A percentile compares a stretch with the other conserved stretches of the same genome.
These are phyloP conservation scores for Metarhizium anisopliae DNA, from an alignment of 2,329 filamentous ascomycete species.

Conservation along the genomic window DNA sequence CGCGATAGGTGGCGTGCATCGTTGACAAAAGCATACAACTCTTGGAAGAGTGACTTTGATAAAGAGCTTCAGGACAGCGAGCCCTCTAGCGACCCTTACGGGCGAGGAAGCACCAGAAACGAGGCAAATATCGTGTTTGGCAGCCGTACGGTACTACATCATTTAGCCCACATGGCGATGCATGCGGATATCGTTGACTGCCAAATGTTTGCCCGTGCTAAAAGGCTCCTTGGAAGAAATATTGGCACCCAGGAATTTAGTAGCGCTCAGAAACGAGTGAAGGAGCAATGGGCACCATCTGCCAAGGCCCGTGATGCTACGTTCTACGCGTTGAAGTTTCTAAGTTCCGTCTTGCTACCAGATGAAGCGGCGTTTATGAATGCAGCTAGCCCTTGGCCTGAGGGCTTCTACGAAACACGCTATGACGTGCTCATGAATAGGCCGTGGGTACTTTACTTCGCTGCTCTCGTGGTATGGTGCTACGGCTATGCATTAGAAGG, in stretches of 20 bases:
- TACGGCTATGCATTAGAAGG: conserved; percentile 91
- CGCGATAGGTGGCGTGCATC: conserved; percentile 86
- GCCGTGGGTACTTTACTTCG: conserved; percentile 93
- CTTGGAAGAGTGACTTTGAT: conserved; percentile 91
- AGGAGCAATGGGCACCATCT: conserved; percentile 79
- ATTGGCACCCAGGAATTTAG: conserved; percentile 77
- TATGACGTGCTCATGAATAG: conserved; percentile 86
- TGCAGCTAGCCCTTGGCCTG: conserved; percentile 27
- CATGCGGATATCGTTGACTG: conserved; percentile 96
- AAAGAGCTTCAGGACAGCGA: conserved; percentile 60
- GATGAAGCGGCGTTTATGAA: conserved; percentile 25
- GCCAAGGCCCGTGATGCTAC: conserved; percentile 84
- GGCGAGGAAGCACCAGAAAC: conserved; percentile 48
- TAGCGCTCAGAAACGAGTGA: conserved; percentile 74
- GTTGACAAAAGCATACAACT: conserved; percentile 80
- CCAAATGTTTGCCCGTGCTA: conserved; percentile 88
- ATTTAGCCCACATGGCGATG: conserved; percentile 95
- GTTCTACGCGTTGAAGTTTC: conserved; percentile 84
- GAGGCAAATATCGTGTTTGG: conserved; percentile 64
- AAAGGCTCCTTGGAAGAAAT: conserved; percentile 72
- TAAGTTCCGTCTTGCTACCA: conserved; percentile 72
- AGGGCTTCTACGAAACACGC: conserved; percentile 59
- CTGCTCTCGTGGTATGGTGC: conserved; percentile 85
- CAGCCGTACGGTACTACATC: conserved; percentile 80
- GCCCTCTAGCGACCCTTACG: conserved; percentile 42